Conservation (phyloP, 225 moss, liverwort and hornwort species). For the Bryum argenteum region DNA sequence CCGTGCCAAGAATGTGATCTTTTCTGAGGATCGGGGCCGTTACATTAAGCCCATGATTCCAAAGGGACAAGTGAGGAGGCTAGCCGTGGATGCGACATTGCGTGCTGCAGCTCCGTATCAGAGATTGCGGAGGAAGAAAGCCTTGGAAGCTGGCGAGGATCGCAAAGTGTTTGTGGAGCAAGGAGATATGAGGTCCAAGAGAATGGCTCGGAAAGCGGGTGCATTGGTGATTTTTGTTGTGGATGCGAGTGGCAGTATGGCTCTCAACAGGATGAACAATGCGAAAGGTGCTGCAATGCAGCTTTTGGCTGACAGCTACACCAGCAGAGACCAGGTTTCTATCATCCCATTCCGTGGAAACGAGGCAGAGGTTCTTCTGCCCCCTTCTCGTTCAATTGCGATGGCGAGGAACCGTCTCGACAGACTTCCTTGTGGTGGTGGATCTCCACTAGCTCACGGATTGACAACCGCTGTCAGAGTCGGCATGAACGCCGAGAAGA, state of each 20-base stretch:
- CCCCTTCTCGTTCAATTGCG: conserved; percentile 96
- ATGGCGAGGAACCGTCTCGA: conserved; percentile 97
- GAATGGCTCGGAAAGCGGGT: conserved; percentile 98
- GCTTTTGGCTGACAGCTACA: conserved; percentile 94
- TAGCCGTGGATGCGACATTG: conserved; percentile 95
- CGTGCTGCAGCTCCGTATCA: conserved; percentile 95
- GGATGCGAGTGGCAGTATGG: conserved; percentile 99
- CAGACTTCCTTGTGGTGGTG: conserved; percentile 95
- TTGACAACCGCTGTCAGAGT: conserved; percentile 94
- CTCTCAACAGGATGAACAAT: conserved; percentile 97
- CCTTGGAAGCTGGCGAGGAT: conserved; percentile 61
- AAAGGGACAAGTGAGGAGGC: conserved; percentile 89
- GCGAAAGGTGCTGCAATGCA: conserved; percentile 99
- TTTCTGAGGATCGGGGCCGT: conserved; percentile 92
- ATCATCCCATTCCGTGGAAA: conserved; percentile 98
- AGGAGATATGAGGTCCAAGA: conserved; percentile 88
- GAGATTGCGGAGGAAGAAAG: conserved; percentile 69
- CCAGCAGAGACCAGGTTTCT: conserved; percentile 98
- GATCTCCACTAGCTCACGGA: conserved; percentile 94
- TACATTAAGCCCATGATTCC: conserved; percentile 99
- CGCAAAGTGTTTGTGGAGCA: conserved; percentile 90
- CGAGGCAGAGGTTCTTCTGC: conserved; percentile 89
- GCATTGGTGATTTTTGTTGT: conserved; percentile 98
- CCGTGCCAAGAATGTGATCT: conserved; percentile 96
- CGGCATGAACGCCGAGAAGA: conserved; percentile 96